phyloP scores from a whole-genome alignment of 352 stramenopile species.

The Globisporangium cylindrosporum region DNA sequence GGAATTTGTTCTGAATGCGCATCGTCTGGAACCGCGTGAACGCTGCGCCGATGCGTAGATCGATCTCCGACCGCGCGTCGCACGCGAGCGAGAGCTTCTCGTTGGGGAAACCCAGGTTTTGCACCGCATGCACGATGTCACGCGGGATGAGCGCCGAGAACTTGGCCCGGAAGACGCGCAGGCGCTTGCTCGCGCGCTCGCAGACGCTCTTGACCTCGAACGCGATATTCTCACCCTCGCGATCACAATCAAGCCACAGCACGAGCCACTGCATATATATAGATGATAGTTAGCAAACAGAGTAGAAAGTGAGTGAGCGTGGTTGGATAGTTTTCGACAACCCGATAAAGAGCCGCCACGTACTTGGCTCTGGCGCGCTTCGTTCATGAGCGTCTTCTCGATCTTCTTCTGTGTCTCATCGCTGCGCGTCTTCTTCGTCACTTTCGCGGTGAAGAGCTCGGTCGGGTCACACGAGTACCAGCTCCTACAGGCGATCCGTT shows the following conservation, averaged over 20 bases:
- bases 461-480: conserved; percentile 94
- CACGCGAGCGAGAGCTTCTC: conserved; percentile 82
- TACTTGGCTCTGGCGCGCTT: conserved; percentile 77
- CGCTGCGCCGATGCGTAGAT: conserved; percentile 91
- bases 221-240: conserved; percentile 99
- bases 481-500: conserved; percentile 50
- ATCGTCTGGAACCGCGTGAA: conserved; percentile 97
- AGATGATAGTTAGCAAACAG: conserved; percentile 1
- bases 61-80: conserved; percentile 93
- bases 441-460: conserved; percentile 91
- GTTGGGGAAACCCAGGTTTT: conserved; percentile 77
- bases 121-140: conserved; percentile 89
- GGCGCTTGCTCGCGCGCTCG: conserved; percentile 54
- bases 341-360: background rate
- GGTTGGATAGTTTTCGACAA: background rate
- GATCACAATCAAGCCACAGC: conserved; percentile 99
- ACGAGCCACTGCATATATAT: conserved; percentile 76
- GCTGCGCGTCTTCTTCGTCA: conserved; percentile 78
- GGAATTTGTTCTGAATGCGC: conserved; percentile 86
- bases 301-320: background rate
- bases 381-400: conserved; percentile 88
- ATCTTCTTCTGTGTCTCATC: conserved; percentile 89
- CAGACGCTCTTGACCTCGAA: conserved; percentile 95
- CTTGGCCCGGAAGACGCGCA: conserved; percentile 86
- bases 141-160: conserved; percentile 93